phyloP scores from a whole-genome alignment of 306 rosid species.

The Fragaria ananassa region DNA sequence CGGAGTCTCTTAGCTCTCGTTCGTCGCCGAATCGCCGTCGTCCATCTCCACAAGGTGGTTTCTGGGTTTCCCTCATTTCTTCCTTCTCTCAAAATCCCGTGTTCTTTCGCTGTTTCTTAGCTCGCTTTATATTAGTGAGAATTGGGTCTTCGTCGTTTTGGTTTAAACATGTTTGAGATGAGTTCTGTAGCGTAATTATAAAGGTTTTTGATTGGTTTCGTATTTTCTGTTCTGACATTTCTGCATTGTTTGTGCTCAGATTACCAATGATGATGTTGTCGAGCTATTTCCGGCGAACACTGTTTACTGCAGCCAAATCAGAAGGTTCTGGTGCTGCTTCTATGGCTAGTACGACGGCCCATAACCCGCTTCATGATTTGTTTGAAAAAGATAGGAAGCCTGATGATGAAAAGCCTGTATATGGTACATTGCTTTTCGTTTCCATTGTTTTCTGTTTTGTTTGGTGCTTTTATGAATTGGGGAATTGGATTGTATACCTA shows the following conservation, averaged over 20 bases:
- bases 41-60: too few relatives aligned
- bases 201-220: neutral
- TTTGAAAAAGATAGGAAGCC: constrained; percentile 64
- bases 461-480: neutral
- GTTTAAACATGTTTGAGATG: neutral
- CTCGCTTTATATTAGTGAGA: neutral
- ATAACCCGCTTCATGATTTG: constrained; percentile 76
- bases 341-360: constrained; percentile 25
- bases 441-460: neutral
- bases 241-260: constrained; percentile 15
- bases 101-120: neutral
- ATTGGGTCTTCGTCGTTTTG: neutral
- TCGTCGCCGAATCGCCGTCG: too few relatives aligned
- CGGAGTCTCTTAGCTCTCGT: too few relatives aligned
- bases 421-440: constrained; percentile 48
- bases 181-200: neutral
- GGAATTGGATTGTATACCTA: neutral
- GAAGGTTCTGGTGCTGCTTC: constrained; percentile 51
- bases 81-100: neutral
- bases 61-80: neutral
- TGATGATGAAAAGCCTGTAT: constrained; percentile 74
- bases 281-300: constrained; percentile 57
- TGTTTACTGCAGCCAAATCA: constrained; percentile 62
- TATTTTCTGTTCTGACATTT: neutral
- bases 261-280: constrained; percentile 45